Evolutionary conservation across 208 protist species (phyloP).

Genomic region (Trypanosoma scelopori): DNA sequence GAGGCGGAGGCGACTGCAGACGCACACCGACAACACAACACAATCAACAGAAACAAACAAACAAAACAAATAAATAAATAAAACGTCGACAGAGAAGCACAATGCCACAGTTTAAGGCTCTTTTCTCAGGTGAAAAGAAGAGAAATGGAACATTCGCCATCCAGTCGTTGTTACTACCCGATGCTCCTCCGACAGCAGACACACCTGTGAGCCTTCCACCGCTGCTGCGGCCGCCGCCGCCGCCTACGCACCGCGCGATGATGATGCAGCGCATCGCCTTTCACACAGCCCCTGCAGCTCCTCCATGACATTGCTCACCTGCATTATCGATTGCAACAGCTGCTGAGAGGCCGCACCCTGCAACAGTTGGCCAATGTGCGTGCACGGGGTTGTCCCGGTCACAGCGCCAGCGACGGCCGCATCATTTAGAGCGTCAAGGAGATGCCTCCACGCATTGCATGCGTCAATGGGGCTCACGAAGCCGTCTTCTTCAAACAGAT

Average conservation of each 20-base stretch:
- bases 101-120: too few relatives aligned
- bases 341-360: constrained; percentile 27
- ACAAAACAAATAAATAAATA: too few relatives aligned
- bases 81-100: too few relatives aligned
- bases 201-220: too few relatives aligned
- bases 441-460: constrained; percentile 55
- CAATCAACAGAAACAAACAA: too few relatives aligned
- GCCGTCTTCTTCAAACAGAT: constrained; percentile 72
- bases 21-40: too few relatives aligned
- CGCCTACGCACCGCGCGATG: background rate
- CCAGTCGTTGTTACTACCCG: too few relatives aligned
- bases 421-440: constrained; percentile 39
- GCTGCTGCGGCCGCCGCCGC: too few relatives aligned
- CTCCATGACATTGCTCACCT: constrained; percentile 34
- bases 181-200: too few relatives aligned
- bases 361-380: constrained; percentile 26
- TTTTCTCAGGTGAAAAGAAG: background rate
- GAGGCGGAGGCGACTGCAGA: too few relatives aligned
- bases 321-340: constrained; percentile 40
- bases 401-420: constrained; percentile 7
- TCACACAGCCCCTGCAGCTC: constrained; percentile 21
- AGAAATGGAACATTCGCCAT: constrained; percentile 1
- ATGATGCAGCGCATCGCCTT: background rate
- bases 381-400: background rate
- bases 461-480: constrained; percentile 70